Conservation (phyloP, 2,329 filamentous ascomycete species). For the Ophiognomonia clavigignenti-juglandacearum region DNA sequence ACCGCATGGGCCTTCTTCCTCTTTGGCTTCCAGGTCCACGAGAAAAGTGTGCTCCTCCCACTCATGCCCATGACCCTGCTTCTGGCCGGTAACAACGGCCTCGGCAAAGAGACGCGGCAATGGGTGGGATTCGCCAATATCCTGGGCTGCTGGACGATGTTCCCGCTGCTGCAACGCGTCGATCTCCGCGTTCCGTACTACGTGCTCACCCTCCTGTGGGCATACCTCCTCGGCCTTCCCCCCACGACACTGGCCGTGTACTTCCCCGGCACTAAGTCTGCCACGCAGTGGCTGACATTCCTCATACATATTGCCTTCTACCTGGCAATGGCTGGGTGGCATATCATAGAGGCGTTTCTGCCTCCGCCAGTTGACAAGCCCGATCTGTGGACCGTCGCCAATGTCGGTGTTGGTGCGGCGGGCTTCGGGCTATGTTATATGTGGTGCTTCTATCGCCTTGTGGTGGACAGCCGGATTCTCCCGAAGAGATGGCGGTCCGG, state of each 20-base stretch:
- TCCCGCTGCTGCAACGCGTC: conserved; percentile 80
- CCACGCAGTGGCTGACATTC: conserved; percentile 54
- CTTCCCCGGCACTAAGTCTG: conserved; percentile 42
- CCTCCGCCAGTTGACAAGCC: conserved; percentile 71
- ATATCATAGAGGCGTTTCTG: conserved; percentile 66
- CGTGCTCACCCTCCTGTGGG: conserved; percentile 82
- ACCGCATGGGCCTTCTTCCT: conserved; percentile 97
- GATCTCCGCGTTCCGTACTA: conserved; percentile 79
- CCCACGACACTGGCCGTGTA: conserved; percentile 70
- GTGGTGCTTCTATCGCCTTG: conserved; percentile 76
- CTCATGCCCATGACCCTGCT: conserved; percentile 90
- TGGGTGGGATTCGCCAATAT: conserved; percentile 98
- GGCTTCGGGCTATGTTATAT: conserved; percentile 85
- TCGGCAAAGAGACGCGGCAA: conserved; percentile 70
- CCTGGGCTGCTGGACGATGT: conserved; percentile 88
- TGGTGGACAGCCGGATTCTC: conserved; percentile 54
- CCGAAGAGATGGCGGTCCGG: conserved; percentile 21
- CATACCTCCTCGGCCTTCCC: conserved; percentile 82
- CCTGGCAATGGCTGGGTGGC: conserved; percentile 72
- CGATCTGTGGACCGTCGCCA: conserved; percentile 90
- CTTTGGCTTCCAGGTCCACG: conserved; percentile 96
- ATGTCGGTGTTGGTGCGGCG: conserved; percentile 78
- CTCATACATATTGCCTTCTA: conserved; percentile 76
- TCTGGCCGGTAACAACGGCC: conserved; percentile 65
- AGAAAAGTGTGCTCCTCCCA: conserved; percentile 92